These are phyloP conservation scores for Sphagnum tenellum DNA, from an alignment of 225 moss, liverwort and hornwort species.

Conservation along the genomic window DNA sequence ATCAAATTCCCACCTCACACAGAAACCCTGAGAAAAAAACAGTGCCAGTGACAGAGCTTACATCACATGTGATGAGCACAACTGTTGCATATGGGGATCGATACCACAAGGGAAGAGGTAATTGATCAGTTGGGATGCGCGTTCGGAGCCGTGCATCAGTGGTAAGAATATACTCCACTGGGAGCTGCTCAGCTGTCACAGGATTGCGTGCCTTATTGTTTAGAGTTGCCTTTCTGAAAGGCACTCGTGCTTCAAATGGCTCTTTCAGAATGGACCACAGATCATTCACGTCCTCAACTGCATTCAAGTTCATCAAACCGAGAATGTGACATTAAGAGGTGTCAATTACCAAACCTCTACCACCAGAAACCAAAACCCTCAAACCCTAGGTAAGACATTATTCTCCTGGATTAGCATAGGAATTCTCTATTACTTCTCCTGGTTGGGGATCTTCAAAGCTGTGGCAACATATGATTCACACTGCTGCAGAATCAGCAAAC, in stretches of 20 bases:
- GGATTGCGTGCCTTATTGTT: conserved; percentile 92
- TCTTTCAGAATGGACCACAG: conserved; percentile 75
- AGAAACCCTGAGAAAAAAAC: too few species aligned
- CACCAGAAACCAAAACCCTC: too few species aligned
- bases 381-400: too few species aligned
- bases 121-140: conserved; percentile 69
- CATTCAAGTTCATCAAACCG: conserved; percentile 5
- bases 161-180: conserved; percentile 81
- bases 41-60: conserved; percentile 9
- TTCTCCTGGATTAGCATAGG: too few species aligned
- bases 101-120: conserved; percentile 53
- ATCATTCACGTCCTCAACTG: conserved; percentile 95
- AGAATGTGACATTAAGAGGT: too few species aligned
- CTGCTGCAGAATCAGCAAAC: too few species aligned
- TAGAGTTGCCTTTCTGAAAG: conserved; percentile 79
- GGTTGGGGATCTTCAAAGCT: too few species aligned
- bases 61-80: conserved; percentile 88
- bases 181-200: conserved; percentile 75
- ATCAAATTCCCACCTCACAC: too few species aligned
- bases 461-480: too few species aligned
- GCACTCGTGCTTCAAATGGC: conserved; percentile 71
- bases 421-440: too few species aligned
- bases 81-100: conserved; percentile 85
- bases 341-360: too few species aligned
- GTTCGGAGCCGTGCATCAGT: conserved; percentile 92